phyloP scores from a whole-genome alignment of 2,329 filamentous ascomycete genomes.

The Aspergillus aculeatinus region DNA sequence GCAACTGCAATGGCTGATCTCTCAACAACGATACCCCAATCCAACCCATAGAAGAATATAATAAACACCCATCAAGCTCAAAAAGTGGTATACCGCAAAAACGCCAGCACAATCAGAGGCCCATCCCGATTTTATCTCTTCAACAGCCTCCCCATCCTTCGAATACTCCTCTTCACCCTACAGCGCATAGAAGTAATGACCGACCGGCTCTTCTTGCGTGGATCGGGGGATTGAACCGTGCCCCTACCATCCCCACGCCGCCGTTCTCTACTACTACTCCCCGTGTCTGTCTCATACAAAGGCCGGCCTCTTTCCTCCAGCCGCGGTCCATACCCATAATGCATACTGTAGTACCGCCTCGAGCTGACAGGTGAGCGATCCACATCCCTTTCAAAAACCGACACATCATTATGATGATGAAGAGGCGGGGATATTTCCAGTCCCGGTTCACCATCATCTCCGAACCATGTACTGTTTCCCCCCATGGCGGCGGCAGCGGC shows the following conservation, averaged over 20 bases:
- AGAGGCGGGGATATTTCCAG: background rate
- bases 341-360: conserved; percentile 5
- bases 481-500: background rate
- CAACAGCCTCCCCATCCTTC: conserved; percentile 20
- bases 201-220: conserved; percentile 14
- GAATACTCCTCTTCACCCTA: conserved; percentile 18
- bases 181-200: conserved; percentile 17
- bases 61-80: background rate
- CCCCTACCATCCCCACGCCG: background rate
- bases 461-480: background rate
- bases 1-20: no score
- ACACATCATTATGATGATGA: background rate
- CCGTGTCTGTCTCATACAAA: background rate
- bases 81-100: background rate
- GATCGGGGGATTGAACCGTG: background rate
- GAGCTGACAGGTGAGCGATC: background rate
- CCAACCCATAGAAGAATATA: no score
- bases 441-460: background rate
- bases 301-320: background rate
- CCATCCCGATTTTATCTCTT: conserved; percentile 12
- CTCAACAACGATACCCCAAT: no score
- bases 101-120: background rate
- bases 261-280: background rate
- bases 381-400: background rate
- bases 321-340: background rate